These are phyloP conservation scores for Rhipidocladum racemiflorum DNA, from an alignment of 176 grass and related monocot species.

Conservation along the genomic window DNA sequence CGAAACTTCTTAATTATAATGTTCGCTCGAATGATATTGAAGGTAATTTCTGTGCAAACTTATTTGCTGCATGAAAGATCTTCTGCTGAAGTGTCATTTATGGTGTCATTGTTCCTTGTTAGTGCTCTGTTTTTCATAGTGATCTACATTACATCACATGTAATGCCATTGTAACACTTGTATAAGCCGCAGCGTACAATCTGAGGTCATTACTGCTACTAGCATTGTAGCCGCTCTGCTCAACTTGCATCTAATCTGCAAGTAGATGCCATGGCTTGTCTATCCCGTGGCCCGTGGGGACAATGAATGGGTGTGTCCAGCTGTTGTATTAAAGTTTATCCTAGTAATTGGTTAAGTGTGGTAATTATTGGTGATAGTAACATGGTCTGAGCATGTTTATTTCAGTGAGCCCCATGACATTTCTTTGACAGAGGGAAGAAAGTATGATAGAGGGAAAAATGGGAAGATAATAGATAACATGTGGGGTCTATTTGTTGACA, in stretches of 20 bases:
- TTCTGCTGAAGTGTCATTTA: not conserved
- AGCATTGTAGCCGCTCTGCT: conserved; percentile 12
- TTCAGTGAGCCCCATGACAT: not conserved
- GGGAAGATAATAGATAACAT: not conserved
- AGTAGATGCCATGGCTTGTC: not conserved
- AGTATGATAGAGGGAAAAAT: not conserved
- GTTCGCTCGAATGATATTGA: conserved; percentile 51
- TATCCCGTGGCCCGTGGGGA: not conserved
- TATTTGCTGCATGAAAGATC: conserved; percentile 23
- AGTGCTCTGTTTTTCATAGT: not conserved
- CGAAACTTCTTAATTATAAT: conserved; percentile 62
- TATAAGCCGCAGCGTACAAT: not conserved
- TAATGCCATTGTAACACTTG: not conserved
- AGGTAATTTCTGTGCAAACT: conserved; percentile 48
- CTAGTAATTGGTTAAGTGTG: not conserved
- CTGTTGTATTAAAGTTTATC: not conserved
- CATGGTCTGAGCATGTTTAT: conserved; percentile 12
- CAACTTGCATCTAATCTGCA: conserved; percentile 2
- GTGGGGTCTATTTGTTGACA: not conserved
- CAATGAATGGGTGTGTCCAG: not conserved
- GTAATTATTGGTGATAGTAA: conserved; percentile 27
- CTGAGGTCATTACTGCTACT: conserved; percentile 1
- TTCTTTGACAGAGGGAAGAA: not conserved
- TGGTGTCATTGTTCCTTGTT: conserved; percentile 16
- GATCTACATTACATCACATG: conserved; percentile 21